Evolutionary conservation across 2,329 filamentous ascomycete genomes (phyloP).

Genomic region (Sordariomycetes sp.): DNA sequence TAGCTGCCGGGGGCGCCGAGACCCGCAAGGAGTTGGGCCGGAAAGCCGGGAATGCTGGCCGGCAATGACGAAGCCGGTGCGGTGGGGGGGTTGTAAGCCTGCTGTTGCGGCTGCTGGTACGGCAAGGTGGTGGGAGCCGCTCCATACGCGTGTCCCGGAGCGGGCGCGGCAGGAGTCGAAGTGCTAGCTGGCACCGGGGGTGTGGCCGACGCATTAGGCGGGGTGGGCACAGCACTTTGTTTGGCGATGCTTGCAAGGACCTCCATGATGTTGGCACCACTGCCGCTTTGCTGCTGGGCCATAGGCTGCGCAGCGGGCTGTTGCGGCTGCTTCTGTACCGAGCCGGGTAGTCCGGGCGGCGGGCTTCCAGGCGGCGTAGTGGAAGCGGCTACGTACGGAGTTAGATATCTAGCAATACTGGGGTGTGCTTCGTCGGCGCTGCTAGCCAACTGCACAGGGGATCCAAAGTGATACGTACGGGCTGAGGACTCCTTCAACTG

Average conservation of each 20-base stretch:
- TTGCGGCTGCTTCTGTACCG: neutral
- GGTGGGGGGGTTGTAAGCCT: slow-evolving; percentile 8
- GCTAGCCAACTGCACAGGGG: neutral
- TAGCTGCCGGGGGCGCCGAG: slow-evolving; percentile 24
- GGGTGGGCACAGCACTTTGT: slow-evolving; percentile 48
- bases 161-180: slow-evolving; percentile 28
- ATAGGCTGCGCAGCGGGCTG: slow-evolving; percentile 7
- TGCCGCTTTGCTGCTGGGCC: slow-evolving; percentile 10
- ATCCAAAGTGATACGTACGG: slow-evolving; percentile 30
- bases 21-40: slow-evolving; percentile 5
- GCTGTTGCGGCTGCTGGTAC: slow-evolving; percentile 15
- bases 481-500: slow-evolving; percentile 52
- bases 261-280: slow-evolving; percentile 35
- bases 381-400: slow-evolving; percentile 40
- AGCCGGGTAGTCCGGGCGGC: slow-evolving; percentile 28
- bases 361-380: slow-evolving; percentile 62
- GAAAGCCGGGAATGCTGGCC: neutral
- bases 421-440: neutral
- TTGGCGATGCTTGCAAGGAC: slow-evolving; percentile 73
- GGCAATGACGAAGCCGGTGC: slow-evolving; percentile 3
- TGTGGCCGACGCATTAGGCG: slow-evolving; percentile 11
- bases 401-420: neutral
- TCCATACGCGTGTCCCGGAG: slow-evolving; percentile 19
- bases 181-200: slow-evolving; percentile 13
- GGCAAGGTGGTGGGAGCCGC: slow-evolving; percentile 17